Base-by-base conservation (phyloP, 2,329 filamentous ascomycete species). In the Botrytis cinerea region DNA sequence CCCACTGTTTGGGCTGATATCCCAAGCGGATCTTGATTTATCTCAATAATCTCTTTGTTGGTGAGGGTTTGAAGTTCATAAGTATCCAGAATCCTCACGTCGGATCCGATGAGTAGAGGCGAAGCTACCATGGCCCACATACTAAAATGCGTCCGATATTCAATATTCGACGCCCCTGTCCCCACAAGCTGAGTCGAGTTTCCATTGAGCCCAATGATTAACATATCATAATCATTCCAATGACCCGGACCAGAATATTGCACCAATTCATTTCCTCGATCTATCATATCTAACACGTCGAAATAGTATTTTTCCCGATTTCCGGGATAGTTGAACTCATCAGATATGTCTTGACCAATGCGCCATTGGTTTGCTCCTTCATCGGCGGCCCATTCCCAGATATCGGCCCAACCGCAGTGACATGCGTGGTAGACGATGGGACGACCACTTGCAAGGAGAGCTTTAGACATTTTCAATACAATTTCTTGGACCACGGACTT, bases 381-480 rank as follows among this genome's bases (percentile, higher is more conserved):
- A 14, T 45, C 48, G 35, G 75, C 75, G 25, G 75, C 80, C 78
- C 74, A 84, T 83, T 38, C 85, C 87, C 86, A 87, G 87, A 76
- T 71, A 69, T 77, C 62, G 1, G 73, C 76, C 76, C 75, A 78
- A 0, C 85, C 85, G 84, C 87, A 89, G 45, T 86, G 83, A 76
- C 87, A 89, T 10, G 89, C 81, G 16, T 83, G 85, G 79, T 85
- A 88, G 4, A 86, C 79, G 22, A 89, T 88, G 0, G 83, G 81
- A 28, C 83, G 81, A 51, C 83, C 80, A 67, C 84, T 83, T 16
- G 72, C 81, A 2, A 82, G 9, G 2, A 71, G 46, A 1, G 69
- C 69, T 40, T 63, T 63, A 1, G 69, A 71, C 69, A 71, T 71
- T 22, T 71, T 63, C 43, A 71, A 22, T n/a, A 71, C 69, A 22